Base-by-base conservation (phyloP, 2,329 filamentous ascomycete species). In the Chaetomium sp. region DNA sequence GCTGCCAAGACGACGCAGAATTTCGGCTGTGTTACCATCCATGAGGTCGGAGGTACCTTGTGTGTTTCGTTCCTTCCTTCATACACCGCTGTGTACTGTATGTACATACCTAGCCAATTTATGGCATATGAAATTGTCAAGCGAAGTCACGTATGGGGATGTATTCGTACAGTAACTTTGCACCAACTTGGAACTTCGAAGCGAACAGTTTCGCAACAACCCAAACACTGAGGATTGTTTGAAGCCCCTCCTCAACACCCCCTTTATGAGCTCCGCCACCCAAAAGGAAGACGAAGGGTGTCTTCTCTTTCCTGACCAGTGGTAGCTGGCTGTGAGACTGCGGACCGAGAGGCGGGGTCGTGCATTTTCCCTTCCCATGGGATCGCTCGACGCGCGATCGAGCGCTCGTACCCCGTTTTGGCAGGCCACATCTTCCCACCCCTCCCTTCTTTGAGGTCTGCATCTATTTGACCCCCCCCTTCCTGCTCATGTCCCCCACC, bases 311-410 rank as follows among this genome's bases (percentile, higher is more conserved):
- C 49, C 56, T 53, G 45, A 36, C 32, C 47, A 44, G 19, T 27
- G 19, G 19, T 27, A 27, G 19, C 19, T 27, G 19, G 19, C 19
- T 27, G 19, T 27, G 19, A n/a, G 66, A 67, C 64, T 64, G 62
- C 66, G 66, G 64, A 63, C 63, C 64, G 67, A 68, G 37, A 34
- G 65, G 68, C 68, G 67, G 56, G 58, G 52, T 57, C 57, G 54
- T 67, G 67, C 66, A 66, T 60, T 47, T 35, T 42, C 14, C 40
- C 43, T 33, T 49, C 38, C 40, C 45, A 41, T 47, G 52, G 50
- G 57, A 59, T 59, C 56, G 56, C 49, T 54, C 49, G 52, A 42
- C 19, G 49, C 46, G 55, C 51, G 56, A 54, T 61, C 56, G 53
- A 49, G 19, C 19, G 19, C 53, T 50, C 38, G 44, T 49, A 40